Evolutionary conservation across 2,329 filamentous ascomycete species (phyloP), one percentile per base, ranked within the genome.

Genomic region (Fusarium sp.): DNA sequence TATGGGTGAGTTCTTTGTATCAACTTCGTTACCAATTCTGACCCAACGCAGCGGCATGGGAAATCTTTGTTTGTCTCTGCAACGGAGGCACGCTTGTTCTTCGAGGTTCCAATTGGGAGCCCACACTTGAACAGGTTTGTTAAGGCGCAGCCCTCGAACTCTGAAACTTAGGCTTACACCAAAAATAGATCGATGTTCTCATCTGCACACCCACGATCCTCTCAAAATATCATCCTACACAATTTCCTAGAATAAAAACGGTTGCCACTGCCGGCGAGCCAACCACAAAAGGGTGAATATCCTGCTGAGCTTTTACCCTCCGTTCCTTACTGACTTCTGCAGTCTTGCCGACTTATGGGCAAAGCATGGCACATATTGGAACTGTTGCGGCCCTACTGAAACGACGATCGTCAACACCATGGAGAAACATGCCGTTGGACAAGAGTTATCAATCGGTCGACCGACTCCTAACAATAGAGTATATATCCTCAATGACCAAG

Each of bases 311-410:
- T 24, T 24, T 15, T 15, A 21, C 21, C 23, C 8, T 37, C 20
- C 23, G 8, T 15, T 23, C 12, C 12, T 56, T 23, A 21, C 70
- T 75, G 21, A 75, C 37, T 23, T n/a, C 13, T 29, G 26, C 35
- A 78, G 76, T 43, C 79, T 89, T n/a, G 86, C 86, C 8, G 86
- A 89, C 66, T 77, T 84, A 31, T 89, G 86, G 87, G 83, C 85
- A 16, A 77, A 80, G 5, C 76, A 82, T 54, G 80, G 79, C 26
- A 81, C 78, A 10, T 85, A 86, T 71, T 86, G 79, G 80, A 89
- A 89, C 76, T 84, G 85, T 68, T 89, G 86, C 70, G 87, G 87
- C 4, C 86, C 87, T 3, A 88, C 87, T 1, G 87, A 89, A 73
- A 85, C 86, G 16, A 89, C 85, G 2, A 87, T 89, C 50, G 81